Conservation (phyloP, 495 filamentous ascomycete genomes). For the Aspergillus cristatus region DNA sequence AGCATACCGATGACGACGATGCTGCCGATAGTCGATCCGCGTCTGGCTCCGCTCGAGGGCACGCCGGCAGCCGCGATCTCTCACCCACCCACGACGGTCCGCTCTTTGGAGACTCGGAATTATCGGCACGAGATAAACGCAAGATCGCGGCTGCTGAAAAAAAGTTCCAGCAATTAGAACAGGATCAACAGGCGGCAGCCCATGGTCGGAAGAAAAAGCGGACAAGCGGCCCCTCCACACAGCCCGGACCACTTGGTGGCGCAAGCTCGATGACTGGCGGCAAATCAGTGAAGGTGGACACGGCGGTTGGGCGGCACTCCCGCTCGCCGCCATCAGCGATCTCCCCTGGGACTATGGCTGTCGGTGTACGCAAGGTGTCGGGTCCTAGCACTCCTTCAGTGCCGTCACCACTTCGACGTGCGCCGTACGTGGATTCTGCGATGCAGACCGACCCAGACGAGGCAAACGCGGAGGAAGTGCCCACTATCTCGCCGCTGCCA, state of each 20-base stretch:
- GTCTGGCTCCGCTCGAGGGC: conserved; percentile 66
- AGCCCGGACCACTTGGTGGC: too few species aligned
- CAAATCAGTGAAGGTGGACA: conserved; percentile 16
- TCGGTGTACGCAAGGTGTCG: conserved; percentile 15
- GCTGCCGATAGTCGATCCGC: conserved; percentile 50
- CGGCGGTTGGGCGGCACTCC: conserved; percentile 11
- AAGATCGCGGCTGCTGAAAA: conserved; percentile 82
- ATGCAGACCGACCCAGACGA: conserved; percentile 40
- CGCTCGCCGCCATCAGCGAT: conserved; percentile 19
- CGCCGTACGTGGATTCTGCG: conserved; percentile 35
- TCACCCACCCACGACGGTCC: conserved; percentile 52
- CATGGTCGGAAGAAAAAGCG: conserved; percentile 42
- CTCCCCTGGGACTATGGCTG: conserved; percentile 7
- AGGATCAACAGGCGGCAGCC: conserved; percentile 33
- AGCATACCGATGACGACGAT: conserved; percentile 41
- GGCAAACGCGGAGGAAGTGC: conserved; percentile 22
- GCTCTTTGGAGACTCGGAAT: conserved; percentile 47
- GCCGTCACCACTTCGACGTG: conserved; percentile 16
- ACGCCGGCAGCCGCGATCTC: conserved; percentile 71
- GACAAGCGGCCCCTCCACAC: conserved; percentile 31
- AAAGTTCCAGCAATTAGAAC: conserved; percentile 52
- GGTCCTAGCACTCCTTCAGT: conserved; percentile 19
- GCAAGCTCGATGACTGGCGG: too few species aligned
- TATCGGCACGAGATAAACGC: conserved; percentile 77
- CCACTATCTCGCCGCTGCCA: conserved; percentile 6